Evolutionary conservation across 768 basidiomycete genomes (phyloP), one percentile per base, ranked within the genome.

Genomic region (Agaricus bisporus): DNA sequence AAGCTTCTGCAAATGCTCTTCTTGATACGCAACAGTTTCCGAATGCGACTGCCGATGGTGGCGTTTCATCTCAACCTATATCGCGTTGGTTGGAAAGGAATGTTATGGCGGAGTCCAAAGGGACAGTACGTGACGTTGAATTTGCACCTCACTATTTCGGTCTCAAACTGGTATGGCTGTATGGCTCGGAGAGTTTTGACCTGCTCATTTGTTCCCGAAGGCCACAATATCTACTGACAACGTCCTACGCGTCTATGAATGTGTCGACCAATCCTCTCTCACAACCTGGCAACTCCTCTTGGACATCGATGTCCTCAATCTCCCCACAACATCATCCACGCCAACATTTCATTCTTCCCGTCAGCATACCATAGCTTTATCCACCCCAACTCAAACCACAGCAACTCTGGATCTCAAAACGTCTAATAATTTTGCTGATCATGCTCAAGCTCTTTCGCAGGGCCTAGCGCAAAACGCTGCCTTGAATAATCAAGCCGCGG

Each of bases 151-250:
- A 86, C 54, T 81, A 87, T 57, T 90, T 91, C 68, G 95, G 95
- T 1, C 71, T 98, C 59, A 92, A 94, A 64, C 67, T 98, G 60
- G 94, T 92, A 58, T 53, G 85, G 68, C 26, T 43, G 48, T 38
- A 35, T 17, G 49, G 11, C 7, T 4, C 36, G 22, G 17, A 18
- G n/a, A 41, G 22, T 7, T 38, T 14, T 8, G 4, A n/a, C 12
- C 26, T 52, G 41, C 15, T 18, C 4, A 32, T n/a, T 12, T 4
- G 37, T n/a, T 41, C 57, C n/a, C 25, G 20, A 15, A 95, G 91
- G 95, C 95, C 1, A 81, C 89, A 0, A 85, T 98, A 36, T 80
- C 95, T 1, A 84, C 91, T 0, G 95, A 98, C 70, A 91, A 88
- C 57, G 73, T 82, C 53, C 77, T 98, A 7, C 81, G 95, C 29